These are phyloP conservation scores for Fraxinus sp. DNA, from an alignment of 305 asterid genomes.

Conservation along the genomic window DNA sequence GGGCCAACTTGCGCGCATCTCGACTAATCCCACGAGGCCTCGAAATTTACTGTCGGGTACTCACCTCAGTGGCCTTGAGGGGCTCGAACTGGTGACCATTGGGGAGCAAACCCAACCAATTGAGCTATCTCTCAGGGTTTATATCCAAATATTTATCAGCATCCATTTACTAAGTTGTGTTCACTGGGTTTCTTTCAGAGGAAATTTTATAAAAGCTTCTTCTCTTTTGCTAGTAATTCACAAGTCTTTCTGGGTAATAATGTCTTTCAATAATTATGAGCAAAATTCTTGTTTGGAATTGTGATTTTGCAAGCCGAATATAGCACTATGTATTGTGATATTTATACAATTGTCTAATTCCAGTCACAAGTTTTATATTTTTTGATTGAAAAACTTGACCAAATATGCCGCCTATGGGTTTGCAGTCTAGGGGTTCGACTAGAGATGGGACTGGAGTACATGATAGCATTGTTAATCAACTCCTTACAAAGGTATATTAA, in stretches of 20 bases:
- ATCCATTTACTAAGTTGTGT: not conserved
- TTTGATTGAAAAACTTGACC: constrained; percentile 15
- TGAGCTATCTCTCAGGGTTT: too few species aligned
- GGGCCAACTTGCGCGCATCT: too few species aligned
- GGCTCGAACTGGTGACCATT: too few species aligned
- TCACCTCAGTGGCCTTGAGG: too few species aligned
- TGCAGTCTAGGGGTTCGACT: constrained; percentile 97
- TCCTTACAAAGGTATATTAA: constrained; percentile 82
- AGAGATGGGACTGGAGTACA: constrained; percentile 99
- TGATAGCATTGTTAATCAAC: constrained; percentile 98
- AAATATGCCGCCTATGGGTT: constrained; percentile 23
- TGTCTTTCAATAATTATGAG: not conserved
- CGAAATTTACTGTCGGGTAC: too few species aligned
- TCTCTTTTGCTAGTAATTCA: not conserved
- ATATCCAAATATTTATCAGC: not conserved
- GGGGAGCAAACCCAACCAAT: too few species aligned
- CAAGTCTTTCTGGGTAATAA: not conserved
- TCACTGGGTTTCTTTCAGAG: not conserved
- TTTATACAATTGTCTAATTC: not conserved
- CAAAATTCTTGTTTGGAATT: not conserved
- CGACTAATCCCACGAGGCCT: too few species aligned
- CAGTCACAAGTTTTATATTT: constrained; percentile 18
- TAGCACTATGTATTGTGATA: not conserved
- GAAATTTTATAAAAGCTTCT: not conserved
- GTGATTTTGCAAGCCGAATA: not conserved